phyloP scores from a whole-genome alignment of 2,329 filamentous ascomycete species.

The Aspergillus thermomutatus region DNA sequence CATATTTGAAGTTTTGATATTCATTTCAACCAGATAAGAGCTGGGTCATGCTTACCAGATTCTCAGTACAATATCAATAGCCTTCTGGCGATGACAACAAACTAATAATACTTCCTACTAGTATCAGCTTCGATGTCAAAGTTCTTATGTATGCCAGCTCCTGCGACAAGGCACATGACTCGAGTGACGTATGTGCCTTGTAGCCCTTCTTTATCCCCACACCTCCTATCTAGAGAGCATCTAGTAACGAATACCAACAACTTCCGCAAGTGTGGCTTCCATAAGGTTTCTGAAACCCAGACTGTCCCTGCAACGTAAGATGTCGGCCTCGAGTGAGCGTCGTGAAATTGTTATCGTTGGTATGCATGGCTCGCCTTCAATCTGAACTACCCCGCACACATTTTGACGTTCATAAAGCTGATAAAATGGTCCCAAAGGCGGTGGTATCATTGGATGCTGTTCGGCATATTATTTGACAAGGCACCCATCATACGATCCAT shows the following conservation, averaged over 20 bases:
- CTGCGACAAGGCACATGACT: constrained; percentile 25
- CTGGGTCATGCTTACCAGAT: neutral
- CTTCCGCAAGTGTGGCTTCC: constrained; percentile 21
- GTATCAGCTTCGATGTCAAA: neutral
- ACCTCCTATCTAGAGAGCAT: neutral
- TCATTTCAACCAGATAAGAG: neutral
- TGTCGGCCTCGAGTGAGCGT: constrained; percentile 27
- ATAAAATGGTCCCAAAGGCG: constrained; percentile 53
- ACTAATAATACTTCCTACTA: neutral
- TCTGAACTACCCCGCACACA: constrained; percentile 20
- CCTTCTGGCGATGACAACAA: neutral
- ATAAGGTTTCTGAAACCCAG: constrained; percentile 13
- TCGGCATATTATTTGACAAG: constrained; percentile 88
- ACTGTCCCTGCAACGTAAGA: constrained; percentile 22
- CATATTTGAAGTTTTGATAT: neutral
- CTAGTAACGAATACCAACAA: neutral
- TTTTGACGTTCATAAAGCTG: constrained; percentile 8
- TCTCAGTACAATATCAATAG: neutral
- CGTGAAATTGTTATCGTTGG: constrained; percentile 42
- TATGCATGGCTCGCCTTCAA: constrained; percentile 18
- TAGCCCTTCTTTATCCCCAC: constrained; percentile 1
- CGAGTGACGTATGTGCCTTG: constrained; percentile 28
- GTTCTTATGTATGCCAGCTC: neutral
- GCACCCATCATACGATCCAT: constrained; percentile 74
- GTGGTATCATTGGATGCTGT: constrained; percentile 88